These are phyloP conservation scores for Mortierella sp. DNA, from an alignment of 371 early-diverging fungal genomes.

Conservation along the genomic window DNA sequence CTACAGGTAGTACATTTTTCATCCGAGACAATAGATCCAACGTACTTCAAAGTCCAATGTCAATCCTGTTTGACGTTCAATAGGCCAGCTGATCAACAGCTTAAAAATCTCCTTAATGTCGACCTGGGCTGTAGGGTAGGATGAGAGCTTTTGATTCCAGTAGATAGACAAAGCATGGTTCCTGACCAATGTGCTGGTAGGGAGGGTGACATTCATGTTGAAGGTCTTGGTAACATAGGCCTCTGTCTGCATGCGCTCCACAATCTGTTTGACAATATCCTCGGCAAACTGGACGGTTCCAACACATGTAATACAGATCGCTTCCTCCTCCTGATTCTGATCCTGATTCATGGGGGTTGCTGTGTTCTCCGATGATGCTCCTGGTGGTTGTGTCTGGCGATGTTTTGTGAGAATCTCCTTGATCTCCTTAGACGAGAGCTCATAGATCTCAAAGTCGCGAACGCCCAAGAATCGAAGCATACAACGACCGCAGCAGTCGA, in stretches of 20 bases:
- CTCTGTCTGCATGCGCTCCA: constrained; percentile 52
- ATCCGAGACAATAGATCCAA: neutral
- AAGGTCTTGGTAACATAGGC: constrained; percentile 60
- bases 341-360: neutral
- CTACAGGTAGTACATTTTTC: neutral
- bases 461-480: constrained; percentile 45
- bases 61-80: constrained; percentile 52
- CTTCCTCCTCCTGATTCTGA: constrained; percentile 4
- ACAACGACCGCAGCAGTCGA: constrained; percentile 49
- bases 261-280: constrained; percentile 54
- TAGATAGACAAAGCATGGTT: constrained; percentile 65
- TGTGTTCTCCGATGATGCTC: neutral
- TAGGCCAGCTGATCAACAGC: constrained; percentile 57
- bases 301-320: constrained; percentile 64
- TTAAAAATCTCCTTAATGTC: constrained; percentile 70
- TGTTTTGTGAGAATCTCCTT: constrained; percentile 17
- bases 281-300: constrained; percentile 64
- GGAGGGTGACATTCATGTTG: constrained; percentile 66
- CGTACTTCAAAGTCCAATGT: constrained; percentile 48
- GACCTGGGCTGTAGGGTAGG: constrained; percentile 22
- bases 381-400: neutral
- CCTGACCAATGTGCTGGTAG: constrained; percentile 65
- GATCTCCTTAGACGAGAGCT: constrained; percentile 38
- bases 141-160: constrained; percentile 30
- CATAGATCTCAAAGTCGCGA: constrained; percentile 43